phyloP scores from a whole-genome alignment of 2,329 filamentous ascomycete genomes.

The Dactylella cylindrospora region DNA sequence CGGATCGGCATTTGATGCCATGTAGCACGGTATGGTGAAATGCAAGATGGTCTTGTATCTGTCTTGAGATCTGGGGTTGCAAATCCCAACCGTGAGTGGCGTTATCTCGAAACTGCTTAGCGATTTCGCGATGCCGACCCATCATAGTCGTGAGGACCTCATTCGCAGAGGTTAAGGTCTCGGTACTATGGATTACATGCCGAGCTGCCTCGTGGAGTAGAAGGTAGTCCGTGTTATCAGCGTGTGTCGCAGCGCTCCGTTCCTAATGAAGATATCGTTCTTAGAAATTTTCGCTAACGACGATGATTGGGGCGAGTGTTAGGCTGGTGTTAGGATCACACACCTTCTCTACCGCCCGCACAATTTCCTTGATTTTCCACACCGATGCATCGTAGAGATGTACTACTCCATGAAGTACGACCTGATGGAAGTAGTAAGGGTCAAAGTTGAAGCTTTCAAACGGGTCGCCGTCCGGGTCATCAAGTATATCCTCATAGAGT shows the following conservation, averaged over 20 bases:
- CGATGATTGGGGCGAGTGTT: no score
- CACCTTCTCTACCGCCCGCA: constrained; percentile 38
- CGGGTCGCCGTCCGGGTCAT: no score
- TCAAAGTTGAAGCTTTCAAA: constrained; percentile 26
- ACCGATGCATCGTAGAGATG: constrained; percentile 29
- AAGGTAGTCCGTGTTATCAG: constrained; percentile 18
- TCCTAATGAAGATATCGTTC: no score
- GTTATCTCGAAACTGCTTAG: no score
- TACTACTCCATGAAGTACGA: constrained; percentile 13
- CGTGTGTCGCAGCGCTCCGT: no score
- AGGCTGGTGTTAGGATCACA: no score
- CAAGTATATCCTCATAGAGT: background rate
- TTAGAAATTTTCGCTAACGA: no score
- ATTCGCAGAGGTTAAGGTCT: constrained; percentile 19
- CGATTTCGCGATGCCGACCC: constrained; percentile 10
- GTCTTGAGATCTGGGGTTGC: constrained; percentile 22
- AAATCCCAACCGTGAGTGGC: constrained; percentile 1
- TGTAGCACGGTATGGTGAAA: constrained; percentile 29
- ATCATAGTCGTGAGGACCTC: constrained; percentile 18
- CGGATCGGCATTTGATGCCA: constrained; percentile 32
- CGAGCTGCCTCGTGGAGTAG: constrained; percentile 33
- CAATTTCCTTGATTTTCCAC: constrained; percentile 31
- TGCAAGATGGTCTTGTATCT: constrained; percentile 21
- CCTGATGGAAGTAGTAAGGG: constrained; percentile 37
- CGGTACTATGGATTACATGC: constrained; percentile 37